Base-by-base conservation (phyloP, 2,329 filamentous ascomycete species). In the Lasiodiplodia theobromae region DNA sequence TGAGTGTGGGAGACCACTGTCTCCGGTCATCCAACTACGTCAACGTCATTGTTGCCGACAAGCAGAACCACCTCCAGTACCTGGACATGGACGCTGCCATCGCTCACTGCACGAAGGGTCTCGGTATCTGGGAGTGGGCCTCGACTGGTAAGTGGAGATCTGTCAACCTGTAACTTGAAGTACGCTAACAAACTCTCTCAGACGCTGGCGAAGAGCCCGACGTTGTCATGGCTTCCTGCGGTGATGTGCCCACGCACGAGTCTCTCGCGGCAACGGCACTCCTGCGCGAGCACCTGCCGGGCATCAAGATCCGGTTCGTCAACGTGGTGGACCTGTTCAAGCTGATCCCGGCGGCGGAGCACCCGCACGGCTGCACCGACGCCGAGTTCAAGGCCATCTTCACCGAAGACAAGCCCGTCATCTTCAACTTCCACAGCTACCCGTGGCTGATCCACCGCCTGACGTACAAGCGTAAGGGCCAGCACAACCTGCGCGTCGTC, bases 341-440 rank as follows among this genome's bases (percentile, higher is more conserved):
- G 80, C 85, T 94, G 58, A 92, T 93, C 73, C 87, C 89, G 69
- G 84, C 88, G 68, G 82, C 79, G 23, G 88, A 93, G 73, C 92
- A 94, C 77, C 89, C 91, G 0, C 92, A 94, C 79, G 92, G 91
- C 51, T 84, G 94, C 68, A 85, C 83, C 0, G 88, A 92, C 72
- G 71, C 73, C 21, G 89, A 93, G 76, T 94, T 89, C 87, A 80
- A 79, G 16, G 83, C 89, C 49, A 81, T 93, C 71, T 94, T 94
- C 84, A 94, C 91, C 0, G 83, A 85, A 18, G 83, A 93, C 82
- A 89, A 85, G 72, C 92, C 91, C 25, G 83, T 93, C 76, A 88
- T 94, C 76, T 94, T 94, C 84, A 94, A 93, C 82, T 94, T 94
- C 87, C 92, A 94, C 82, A 91, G 88, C 38, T 94, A 94, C 81